Base-by-base conservation (phyloP, 1,139 yeast species). In the Kurtzmaniella quercitrusa region DNA sequence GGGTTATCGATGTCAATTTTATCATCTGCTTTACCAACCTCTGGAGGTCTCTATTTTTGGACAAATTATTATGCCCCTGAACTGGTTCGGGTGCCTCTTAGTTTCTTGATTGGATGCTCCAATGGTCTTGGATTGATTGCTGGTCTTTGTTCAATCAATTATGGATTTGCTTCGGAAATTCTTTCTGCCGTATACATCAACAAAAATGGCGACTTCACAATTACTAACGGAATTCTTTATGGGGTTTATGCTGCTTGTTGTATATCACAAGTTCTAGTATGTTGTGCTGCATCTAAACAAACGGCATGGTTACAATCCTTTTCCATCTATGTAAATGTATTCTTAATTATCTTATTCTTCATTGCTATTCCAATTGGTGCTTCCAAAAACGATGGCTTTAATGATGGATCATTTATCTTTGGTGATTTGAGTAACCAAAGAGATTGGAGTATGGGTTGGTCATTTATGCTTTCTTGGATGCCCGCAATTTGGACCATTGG, bases 31-130 rank as follows among this genome's bases (percentile, higher is more conserved):
- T 77, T 81, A 57, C 90, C 90, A 42, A 82, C 90, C 3, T 73
- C 83, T 18, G 89, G 90, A 46, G 90, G 89, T 7, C 66, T 82
- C 54, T 82, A 81, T 58, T 81, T 79, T 60, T 63, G 81, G 76
- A 59, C 80, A 2, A 67, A 65, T 47, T 68, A 65, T 50, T 69
- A 63, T 50, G 60, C 68, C 41, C 69, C 68, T 0, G 68, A 62
- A 40, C 41, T 50, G 2, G 39, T 57, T 16, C 53, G 70, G 43
- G 67, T 66, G 14, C 70, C 70, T 0, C 55, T 68, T 39, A 62
- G 70, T 59, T 67, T 65, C 45, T 55, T 84, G 43, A 79, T 84
- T 50, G 74, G 71, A 1, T 63, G 68, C 47, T 55, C 71, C 10
- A 68, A 69, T 48, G 52, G 71, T 2, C 47, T 69, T 38, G 72